Conservation (phyloP, 352 stramenopile species). For the Halophytophthora polymorphica region DNA sequence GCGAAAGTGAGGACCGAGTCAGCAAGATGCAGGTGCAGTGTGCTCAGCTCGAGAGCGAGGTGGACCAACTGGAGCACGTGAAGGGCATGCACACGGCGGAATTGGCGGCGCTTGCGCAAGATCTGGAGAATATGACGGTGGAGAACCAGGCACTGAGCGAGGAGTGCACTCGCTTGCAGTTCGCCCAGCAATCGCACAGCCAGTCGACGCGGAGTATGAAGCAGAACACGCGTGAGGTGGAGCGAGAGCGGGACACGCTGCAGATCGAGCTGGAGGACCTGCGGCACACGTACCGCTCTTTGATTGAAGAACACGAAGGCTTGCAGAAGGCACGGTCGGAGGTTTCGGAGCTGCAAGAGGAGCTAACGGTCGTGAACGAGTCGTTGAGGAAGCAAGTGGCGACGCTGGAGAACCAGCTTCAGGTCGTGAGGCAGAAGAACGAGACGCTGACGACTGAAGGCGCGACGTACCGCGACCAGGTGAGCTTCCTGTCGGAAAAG, state of each 20-base stretch:
- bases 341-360: conserved; percentile 54
- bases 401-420: conserved; percentile 55
- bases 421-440: conserved; percentile 52
- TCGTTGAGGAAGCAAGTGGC: conserved; percentile 58
- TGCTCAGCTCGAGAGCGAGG: conserved; percentile 45
- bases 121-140: conserved; percentile 87
- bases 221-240: conserved; percentile 48
- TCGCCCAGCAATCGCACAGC: conserved; percentile 41
- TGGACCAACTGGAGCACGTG: conserved; percentile 51
- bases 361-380: conserved; percentile 61
- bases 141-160: conserved; percentile 85
- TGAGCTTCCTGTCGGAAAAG: conserved; percentile 77
- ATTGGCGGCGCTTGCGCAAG: conserved; percentile 58
- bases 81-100: conserved; percentile 71
- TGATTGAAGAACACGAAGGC: conserved; percentile 72
- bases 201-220: conserved; percentile 57
- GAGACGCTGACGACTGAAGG: conserved; percentile 49
- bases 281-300: conserved; percentile 62
- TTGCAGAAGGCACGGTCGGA: conserved; percentile 57
- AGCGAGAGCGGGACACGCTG: conserved; percentile 65
- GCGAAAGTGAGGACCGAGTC: conserved; percentile 45
- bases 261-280: conserved; percentile 79
- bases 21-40: conserved; percentile 38
- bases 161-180: conserved; percentile 68
- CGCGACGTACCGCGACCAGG: conserved; percentile 71